Evolutionary conservation across 164 flowering plant species (phyloP).

Genomic region (Litsea cubeba): DNA sequence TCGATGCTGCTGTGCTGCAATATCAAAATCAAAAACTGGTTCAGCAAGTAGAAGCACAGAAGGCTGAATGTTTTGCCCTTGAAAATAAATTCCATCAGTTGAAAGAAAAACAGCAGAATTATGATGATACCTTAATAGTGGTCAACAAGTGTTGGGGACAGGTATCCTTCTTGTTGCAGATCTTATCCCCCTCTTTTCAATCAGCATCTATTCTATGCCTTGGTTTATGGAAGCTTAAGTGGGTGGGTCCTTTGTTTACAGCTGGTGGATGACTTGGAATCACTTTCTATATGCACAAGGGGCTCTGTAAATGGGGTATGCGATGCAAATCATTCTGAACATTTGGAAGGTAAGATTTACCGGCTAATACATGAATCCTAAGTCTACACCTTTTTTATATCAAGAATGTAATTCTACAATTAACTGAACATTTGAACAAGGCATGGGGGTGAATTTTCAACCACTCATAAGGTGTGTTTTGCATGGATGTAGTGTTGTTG

Average conservation of each 20-base stretch:
- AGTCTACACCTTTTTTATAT: too few species aligned
- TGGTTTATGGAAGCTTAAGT: background rate
- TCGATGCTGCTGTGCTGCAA: slow-evolving; percentile 72
- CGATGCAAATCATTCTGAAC: slow-evolving; percentile 18
- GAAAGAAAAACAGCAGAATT: slow-evolving; percentile 52
- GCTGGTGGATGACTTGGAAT: slow-evolving; percentile 62
- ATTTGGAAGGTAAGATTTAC: slow-evolving; percentile 35
- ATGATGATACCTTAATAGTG: slow-evolving; percentile 42
- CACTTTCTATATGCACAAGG: slow-evolving; percentile 35
- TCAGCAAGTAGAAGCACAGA: slow-evolving; percentile 81
- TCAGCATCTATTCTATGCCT: background rate
- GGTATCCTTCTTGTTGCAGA: slow-evolving; percentile 31
- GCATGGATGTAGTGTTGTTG: background rate
- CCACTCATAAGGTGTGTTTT: background rate
- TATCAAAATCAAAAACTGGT: slow-evolving; percentile 81
- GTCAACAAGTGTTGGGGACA: slow-evolving; percentile 59
- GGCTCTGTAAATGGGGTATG: slow-evolving; percentile 18
- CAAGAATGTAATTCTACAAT: background rate
- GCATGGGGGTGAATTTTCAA: background rate
- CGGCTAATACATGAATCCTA: too few species aligned
- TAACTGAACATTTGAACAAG: background rate
- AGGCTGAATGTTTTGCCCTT: slow-evolving; percentile 46
- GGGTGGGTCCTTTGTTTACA: slow-evolving; percentile 16
- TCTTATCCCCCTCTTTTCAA: background rate
- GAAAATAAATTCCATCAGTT: slow-evolving; percentile 48